Evolutionary conservation across 164 flowering plant genomes (phyloP).

Genomic region (Tetracentron sinense): DNA sequence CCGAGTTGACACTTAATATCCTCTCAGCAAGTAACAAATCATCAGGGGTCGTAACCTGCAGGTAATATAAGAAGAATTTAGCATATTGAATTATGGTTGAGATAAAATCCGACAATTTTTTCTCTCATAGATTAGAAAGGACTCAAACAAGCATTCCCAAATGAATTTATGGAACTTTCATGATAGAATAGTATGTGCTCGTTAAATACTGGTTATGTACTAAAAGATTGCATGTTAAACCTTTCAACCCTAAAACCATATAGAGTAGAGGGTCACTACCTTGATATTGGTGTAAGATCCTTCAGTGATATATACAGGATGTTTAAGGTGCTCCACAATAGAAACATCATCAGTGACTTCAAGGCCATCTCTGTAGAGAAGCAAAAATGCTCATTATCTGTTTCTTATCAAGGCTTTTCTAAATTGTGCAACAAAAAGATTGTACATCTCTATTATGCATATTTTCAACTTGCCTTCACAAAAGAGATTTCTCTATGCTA

Average conservation of each 20-base stretch:
- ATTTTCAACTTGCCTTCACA: too few relatives aligned
- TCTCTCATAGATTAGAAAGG: not conserved
- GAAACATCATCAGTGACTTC: constrained; percentile 94
- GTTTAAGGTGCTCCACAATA: constrained; percentile 77
- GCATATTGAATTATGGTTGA: not conserved
- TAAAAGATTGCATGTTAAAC: not conserved
- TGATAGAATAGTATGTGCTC: not conserved
- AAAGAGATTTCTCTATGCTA: too few relatives aligned
- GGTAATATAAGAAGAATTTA: constrained; percentile 1
- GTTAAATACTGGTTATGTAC: not conserved
- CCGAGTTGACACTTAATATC: constrained; percentile 35
- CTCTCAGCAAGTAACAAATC: constrained; percentile 83
- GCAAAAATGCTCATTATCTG: not conserved
- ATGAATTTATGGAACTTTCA: too few relatives aligned
- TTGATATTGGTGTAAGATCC: constrained; percentile 90
- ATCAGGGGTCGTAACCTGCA: constrained; percentile 89
- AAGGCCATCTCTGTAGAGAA: constrained; percentile 56
- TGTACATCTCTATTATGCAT: not conserved
- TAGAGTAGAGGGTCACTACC: constrained; percentile 30
- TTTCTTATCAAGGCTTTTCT: not conserved
- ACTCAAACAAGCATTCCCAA: not conserved
- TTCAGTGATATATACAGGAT: constrained; percentile 78
- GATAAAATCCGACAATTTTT: not conserved
- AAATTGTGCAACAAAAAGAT: not conserved
- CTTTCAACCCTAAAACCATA: not conserved